Conservation (phyloP, 352 stramenopile species). For the Elongisporangium undulatum region DNA sequence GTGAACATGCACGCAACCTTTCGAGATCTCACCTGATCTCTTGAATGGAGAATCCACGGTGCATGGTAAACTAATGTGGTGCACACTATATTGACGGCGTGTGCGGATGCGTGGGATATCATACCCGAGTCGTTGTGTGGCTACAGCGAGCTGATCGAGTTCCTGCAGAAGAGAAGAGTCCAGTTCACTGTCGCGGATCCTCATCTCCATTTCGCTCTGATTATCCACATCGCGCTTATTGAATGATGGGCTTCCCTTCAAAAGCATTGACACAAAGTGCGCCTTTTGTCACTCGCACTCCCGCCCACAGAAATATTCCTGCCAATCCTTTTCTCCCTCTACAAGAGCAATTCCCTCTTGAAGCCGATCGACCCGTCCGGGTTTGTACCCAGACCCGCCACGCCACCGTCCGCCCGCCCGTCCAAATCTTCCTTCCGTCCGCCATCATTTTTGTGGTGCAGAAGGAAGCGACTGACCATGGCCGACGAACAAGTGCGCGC, state of each 20-base stretch:
- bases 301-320: not conserved
- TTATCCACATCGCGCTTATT: too few species aligned
- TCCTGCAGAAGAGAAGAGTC: too few species aligned
- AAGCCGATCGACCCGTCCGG: not conserved
- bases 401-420: too few species aligned
- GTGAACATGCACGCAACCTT: not conserved
- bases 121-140: too few species aligned
- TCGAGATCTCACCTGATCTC: not conserved
- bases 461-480: slow-evolving; percentile 21
- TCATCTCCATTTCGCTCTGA: too few species aligned
- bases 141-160: too few species aligned
- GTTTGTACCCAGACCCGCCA: not conserved
- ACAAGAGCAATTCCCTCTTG: not conserved
- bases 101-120: too few species aligned
- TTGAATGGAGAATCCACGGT: not conserved
- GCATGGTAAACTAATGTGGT: not conserved
- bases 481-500: slow-evolving; percentile 52
- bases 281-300: not conserved
- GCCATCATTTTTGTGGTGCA: not conserved
- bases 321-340: not conserved
- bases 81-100: not conserved
- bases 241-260: too few species aligned
- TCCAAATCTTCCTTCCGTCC: not conserved
- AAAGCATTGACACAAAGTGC: too few species aligned
- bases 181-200: too few species aligned